Evolutionary conservation across 2,329 filamentous ascomycete genomes (phyloP), one percentile per base, ranked within the genome.

Genomic region (Fusarium phyllophilum): DNA sequence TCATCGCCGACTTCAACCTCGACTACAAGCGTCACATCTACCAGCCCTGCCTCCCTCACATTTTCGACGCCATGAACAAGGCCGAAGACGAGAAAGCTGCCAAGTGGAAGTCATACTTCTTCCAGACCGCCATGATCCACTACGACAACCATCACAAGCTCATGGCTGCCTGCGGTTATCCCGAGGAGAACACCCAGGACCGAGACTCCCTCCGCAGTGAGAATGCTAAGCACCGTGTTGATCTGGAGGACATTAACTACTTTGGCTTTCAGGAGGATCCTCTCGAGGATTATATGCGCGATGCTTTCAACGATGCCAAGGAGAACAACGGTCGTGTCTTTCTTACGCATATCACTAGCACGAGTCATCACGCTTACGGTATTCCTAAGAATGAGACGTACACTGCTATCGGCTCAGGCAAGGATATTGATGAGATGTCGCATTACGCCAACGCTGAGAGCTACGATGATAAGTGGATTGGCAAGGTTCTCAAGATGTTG

Each of bases 31-130:
- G 84, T 38, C 81, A 85, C 56, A 78, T 85, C 44, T 86, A 86
- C 66, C 83, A 86, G 34, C 84, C 84, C 0, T 86, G 84, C 39
- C 70, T 86, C 45, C 81, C 85, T 9, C 85, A 83, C 6, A 73
- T 83, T 18, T 76, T 83, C 14, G 76, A 84, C 12, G 78, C 78
- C 15, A 65, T 84, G 59, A 83, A 82, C 69, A 58, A 70, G 10
- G 58, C 80, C 3, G 75, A 75, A 17, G 66, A 55, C 3, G 31
- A 66, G 7, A 26, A 67, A 1, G 61, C 66, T 12, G 51, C 57
- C 7, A 78, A 76, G 11, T 83, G 82, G 82, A 77, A 76, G n/a
- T 80, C 80, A 1, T 72, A 73, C 14, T 82, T 78, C 48, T 78
- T 81, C 61, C 80, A 82, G 70, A 78, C 82, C 0, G 80, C 80